A percentile compares a stretch with the other conserved stretches of the same genome.
Conservation (phyloP, 306 rosid species). For the Hippophae tibetana region DNA sequence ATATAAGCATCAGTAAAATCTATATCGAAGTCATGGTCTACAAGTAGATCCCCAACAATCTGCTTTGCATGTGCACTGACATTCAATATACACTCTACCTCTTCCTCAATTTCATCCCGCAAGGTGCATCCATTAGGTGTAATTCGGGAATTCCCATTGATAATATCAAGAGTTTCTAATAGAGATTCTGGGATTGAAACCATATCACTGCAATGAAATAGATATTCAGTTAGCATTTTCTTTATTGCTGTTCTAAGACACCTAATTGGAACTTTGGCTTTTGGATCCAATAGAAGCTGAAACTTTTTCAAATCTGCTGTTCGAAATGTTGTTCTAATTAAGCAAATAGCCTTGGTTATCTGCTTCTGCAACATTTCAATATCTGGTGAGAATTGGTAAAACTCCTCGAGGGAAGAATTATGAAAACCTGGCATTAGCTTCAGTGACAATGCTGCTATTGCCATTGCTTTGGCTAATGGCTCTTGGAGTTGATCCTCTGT, state of each 20-base stretch:
- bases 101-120: constrained; percentile 46
- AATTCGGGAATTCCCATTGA: constrained; percentile 32
- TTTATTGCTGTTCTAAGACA: constrained; percentile 34
- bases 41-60: constrained; percentile 47
- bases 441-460: constrained; percentile 55
- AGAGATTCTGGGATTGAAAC: constrained; percentile 50
- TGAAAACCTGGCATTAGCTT: constrained; percentile 41
- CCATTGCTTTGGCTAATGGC: constrained; percentile 76
- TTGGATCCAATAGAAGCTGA: constrained; percentile 49
- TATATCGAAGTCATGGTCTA: constrained; percentile 39
- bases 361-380: constrained; percentile 54
- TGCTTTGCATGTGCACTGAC: constrained; percentile 69
- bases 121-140: constrained; percentile 3
- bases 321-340: constrained; percentile 26
- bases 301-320: constrained; percentile 36
- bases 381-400: constrained; percentile 49
- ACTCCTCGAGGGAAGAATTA: constrained; percentile 30
- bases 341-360: constrained; percentile 60
- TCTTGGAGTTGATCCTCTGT: constrained; percentile 41
- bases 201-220: constrained; percentile 61
- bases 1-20: constrained; percentile 63
- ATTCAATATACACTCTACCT: constrained; percentile 52
- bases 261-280: constrained; percentile 36
- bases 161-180: constrained; percentile 34
- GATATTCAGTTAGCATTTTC: constrained; percentile 52